Evolutionary conservation across 2,329 filamentous ascomycete species (phyloP), one percentile per base, ranked within the genome.

Genomic region (Boeremia exigua): DNA sequence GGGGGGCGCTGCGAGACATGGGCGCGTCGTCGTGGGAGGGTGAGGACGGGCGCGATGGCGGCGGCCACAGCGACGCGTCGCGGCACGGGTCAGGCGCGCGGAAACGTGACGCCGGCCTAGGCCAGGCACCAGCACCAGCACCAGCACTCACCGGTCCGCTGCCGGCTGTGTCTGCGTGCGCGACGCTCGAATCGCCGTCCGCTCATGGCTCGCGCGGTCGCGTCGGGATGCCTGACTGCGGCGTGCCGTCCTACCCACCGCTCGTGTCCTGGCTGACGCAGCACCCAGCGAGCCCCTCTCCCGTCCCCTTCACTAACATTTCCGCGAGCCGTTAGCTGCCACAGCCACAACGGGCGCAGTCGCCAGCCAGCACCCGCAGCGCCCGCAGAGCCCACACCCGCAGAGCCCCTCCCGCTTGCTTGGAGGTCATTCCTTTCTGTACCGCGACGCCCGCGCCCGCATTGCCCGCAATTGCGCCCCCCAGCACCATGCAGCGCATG

Each of bases 401-500:
- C 19, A 23, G 19, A 23, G 19, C 19, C 19, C 19, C 3, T 5
- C 19, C 19, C 3, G n/a, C n/a, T n/a, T n/a, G n/a, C n/a, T n/a
- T 44, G 32, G 7, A 29, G 27, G 15, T 32, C 4, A 17, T 42
- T 25, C 32, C 46, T 44, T 34, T 40, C 46, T 42, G 37, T 40
- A 17, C 29, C 40, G 40, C 32, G 42, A 44, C 38, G 19, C 37
- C 40, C 52, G 17, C 37, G 38, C 17, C 33, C 36, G 39, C 51
- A n/a, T 30, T 43, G 50, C 43, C 32, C 57, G 42, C 62, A 55
- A 60, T 59, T 62, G 60, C 62, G 51, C 50, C 62, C 40, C 40
- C 58, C 49, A 46, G 62, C 67, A 82, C 66, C 40, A 90, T 90
- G 87, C 86, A 89, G 74, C 84, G 85, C 39, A 84, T 95, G 77